These are phyloP conservation scores for Tritrichomonas foetus DNA, from an alignment of 208 protist genomes.

Conservation along the genomic window DNA sequence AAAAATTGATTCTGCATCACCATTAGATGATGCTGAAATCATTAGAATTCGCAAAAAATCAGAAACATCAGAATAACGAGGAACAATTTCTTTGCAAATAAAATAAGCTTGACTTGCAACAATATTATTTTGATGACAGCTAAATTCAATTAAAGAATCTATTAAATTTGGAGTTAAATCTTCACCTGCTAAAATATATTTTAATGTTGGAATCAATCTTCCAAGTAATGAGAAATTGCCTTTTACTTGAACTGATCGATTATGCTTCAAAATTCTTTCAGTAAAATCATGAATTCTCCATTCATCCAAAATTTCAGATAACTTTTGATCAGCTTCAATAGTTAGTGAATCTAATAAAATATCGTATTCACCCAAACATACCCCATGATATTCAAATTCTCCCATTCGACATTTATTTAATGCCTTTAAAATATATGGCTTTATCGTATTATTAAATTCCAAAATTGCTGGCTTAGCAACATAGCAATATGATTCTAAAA, in stretches of 20 bases:
- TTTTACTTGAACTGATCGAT: no score
- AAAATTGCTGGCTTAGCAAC: background rate
- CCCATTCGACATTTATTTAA: no score
- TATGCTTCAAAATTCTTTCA: no score
- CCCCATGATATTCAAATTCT: background rate
- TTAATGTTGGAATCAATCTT: no score
- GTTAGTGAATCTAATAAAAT: background rate
- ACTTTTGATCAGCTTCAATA: background rate
- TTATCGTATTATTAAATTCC: background rate
- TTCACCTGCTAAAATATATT: background rate
- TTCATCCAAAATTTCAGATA: no score
- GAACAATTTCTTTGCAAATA: background rate
- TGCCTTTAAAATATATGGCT: background rate
- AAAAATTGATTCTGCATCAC: background rate
- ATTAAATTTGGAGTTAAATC: background rate
- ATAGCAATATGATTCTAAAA: background rate
- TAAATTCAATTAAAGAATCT: background rate
- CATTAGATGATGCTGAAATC: background rate
- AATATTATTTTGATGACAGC: background rate
- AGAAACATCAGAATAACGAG: background rate
- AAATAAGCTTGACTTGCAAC: background rate
- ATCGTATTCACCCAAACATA: background rate
- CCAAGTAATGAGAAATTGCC: no score
- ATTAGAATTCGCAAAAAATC: background rate
- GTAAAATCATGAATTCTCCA: no score